Conservation (phyloP, 495 filamentous ascomycete genomes). For the Aspergillus mulundensis region DNA sequence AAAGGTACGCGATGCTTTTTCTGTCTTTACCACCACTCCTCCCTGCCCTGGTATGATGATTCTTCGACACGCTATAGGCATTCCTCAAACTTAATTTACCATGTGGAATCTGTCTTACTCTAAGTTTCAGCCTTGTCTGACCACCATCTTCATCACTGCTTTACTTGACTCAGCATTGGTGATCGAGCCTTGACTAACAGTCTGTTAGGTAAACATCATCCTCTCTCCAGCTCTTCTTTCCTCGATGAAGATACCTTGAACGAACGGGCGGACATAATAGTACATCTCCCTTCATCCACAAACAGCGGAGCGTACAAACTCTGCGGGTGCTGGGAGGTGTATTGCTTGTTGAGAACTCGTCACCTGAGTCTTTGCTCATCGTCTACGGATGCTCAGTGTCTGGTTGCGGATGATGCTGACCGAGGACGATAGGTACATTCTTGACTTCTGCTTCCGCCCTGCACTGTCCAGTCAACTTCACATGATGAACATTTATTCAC, state of each 20-base stretch:
- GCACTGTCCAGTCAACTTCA: slow-evolving; percentile 31
- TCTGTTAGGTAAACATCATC: slow-evolving; percentile 52
- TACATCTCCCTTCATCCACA: slow-evolving; percentile 59
- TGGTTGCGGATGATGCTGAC: slow-evolving; percentile 17
- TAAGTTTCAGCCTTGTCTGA: slow-evolving; percentile 99
- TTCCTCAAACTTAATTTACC: slow-evolving; percentile 92
- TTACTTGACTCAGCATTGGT: slow-evolving; percentile 18
- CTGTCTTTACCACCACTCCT: slow-evolving; percentile 10
- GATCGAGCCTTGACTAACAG: slow-evolving; percentile 40
- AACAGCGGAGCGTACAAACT: slow-evolving; percentile 84
- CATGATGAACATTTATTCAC: slow-evolving; percentile 89
- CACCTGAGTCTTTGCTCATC: slow-evolving; percentile 64
- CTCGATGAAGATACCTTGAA: slow-evolving; percentile 87
- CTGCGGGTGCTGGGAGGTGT: slow-evolving; percentile 63
- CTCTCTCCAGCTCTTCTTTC: slow-evolving; percentile 15
- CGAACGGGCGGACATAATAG: slow-evolving; percentile 98
- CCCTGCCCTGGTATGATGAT: slow-evolving; percentile 67
- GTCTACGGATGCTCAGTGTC: slow-evolving; percentile 5
- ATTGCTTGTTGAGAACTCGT: slow-evolving; percentile 97
- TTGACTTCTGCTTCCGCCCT: slow-evolving; percentile 8
- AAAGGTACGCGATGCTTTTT: slow-evolving; percentile 22
- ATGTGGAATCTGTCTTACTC: slow-evolving; percentile 77
- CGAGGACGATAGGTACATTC: slow-evolving; percentile 28
- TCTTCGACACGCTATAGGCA: slow-evolving; percentile 81
- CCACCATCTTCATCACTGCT: slow-evolving; percentile 19